Evolutionary conservation across 306 rosid genomes (phyloP).

Genomic region (Cucurbita moschata): DNA sequence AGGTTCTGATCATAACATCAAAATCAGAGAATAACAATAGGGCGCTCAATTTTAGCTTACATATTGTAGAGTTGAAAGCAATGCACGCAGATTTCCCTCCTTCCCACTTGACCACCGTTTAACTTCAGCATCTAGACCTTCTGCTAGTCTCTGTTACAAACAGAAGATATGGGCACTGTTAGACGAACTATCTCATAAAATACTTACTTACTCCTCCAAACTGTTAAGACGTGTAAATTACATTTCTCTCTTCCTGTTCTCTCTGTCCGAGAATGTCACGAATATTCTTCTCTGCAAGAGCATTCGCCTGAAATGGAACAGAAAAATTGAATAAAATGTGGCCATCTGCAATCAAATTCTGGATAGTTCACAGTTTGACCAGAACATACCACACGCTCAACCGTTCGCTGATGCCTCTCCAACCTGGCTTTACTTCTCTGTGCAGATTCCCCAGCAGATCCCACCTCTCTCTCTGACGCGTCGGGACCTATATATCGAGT

Average conservation of each 20-base stretch:
- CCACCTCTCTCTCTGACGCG: constrained; percentile 33
- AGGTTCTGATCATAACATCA: constrained; percentile 1
- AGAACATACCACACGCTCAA: constrained; percentile 73
- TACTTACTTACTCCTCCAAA: neutral
- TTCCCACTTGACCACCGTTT: constrained; percentile 97
- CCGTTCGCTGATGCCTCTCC: constrained; percentile 68
- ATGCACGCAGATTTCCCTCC: constrained; percentile 77
- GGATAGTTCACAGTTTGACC: constrained; percentile 1
- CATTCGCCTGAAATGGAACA: constrained; percentile 50
- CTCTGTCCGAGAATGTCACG: constrained; percentile 66
- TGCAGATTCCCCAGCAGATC: constrained; percentile 42
- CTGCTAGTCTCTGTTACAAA: constrained; percentile 67
- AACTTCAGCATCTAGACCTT: constrained; percentile 69
- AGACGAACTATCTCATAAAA: neutral
- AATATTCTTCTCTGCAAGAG: constrained; percentile 83
- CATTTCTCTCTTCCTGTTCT: constrained; percentile 87
- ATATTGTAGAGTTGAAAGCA: constrained; percentile 94
- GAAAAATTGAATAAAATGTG: constrained; percentile 15
- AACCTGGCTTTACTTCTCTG: constrained; percentile 72
- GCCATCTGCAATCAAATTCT: constrained; percentile 4
- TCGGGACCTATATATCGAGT: constrained; percentile 27
- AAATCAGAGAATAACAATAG: neutral
- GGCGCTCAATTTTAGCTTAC: constrained; percentile 29
- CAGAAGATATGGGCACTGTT: neutral
- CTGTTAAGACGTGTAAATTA: constrained; percentile 8